Evolutionary conservation across 2,329 filamentous ascomycete species (phyloP).

Genomic region (Amauroascus niger): DNA sequence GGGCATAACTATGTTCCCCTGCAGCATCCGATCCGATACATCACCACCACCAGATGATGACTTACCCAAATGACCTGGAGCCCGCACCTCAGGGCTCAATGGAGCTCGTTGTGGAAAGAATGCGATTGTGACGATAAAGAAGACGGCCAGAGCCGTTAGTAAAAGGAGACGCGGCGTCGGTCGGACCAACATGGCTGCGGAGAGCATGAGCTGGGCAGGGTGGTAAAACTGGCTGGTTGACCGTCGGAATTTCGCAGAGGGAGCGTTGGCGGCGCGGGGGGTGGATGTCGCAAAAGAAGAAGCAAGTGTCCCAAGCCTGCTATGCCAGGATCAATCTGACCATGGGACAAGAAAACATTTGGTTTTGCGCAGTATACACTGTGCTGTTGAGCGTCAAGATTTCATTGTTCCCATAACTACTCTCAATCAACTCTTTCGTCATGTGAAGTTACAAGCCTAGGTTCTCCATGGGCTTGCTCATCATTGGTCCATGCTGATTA

Average conservation of each 20-base stretch:
- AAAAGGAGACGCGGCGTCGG: constrained; percentile 32
- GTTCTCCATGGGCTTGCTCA: too few species aligned
- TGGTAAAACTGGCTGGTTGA: neutral
- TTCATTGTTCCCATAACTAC: neutral
- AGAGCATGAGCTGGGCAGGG: neutral
- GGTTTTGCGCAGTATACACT: too few species aligned
- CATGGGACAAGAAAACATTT: neutral
- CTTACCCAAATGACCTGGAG: constrained; percentile 34
- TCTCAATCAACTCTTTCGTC: neutral
- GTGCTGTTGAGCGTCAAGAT: too few species aligned
- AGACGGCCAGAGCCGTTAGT: constrained; percentile 26
- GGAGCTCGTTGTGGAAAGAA: constrained; percentile 30
- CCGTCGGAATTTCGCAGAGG: too few species aligned
- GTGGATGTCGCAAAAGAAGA: neutral
- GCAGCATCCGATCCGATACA: constrained; percentile 28
- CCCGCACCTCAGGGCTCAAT: constrained; percentile 31
- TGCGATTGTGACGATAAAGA: constrained; percentile 31
- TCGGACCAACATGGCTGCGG: constrained; percentile 21
- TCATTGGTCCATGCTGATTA: too few species aligned
- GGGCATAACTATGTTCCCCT: constrained; percentile 39
- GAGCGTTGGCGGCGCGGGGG: neutral
- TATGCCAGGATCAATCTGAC: neutral
- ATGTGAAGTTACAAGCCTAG: constrained; percentile 5
- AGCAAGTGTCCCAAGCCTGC: neutral
- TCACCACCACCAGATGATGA: constrained; percentile 19